These are phyloP conservation scores for Aphanomyces euteiches DNA, from an alignment of 352 stramenopile genomes.

Conservation along the genomic window DNA sequence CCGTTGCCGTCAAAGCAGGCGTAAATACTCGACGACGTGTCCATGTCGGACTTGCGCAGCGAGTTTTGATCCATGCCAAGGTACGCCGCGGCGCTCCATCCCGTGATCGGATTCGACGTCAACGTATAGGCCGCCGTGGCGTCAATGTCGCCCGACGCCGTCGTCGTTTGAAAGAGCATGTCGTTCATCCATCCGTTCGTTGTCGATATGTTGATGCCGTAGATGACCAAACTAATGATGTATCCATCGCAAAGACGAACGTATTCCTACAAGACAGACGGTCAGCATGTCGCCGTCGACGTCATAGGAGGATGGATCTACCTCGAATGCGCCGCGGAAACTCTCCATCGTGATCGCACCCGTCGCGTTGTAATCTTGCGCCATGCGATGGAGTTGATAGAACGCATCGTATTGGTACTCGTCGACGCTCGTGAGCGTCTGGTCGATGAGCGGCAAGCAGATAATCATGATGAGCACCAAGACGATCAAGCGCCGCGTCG, in stretches of 20 bases:
- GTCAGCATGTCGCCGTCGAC: conserved; percentile 44
- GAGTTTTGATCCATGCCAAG: conserved; percentile 39
- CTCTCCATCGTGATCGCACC: conserved; percentile 47
- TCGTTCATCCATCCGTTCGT: conserved; percentile 54
- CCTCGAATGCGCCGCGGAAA: conserved; percentile 53
- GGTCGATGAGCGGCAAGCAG: conserved; percentile 76
- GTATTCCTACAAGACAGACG: conserved; percentile 63
- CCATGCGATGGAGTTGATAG: conserved; percentile 74
- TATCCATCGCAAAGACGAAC: conserved; percentile 67
- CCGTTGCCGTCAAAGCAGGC: conserved; percentile 51
- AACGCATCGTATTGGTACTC: conserved; percentile 76
- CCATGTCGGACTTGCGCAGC: conserved; percentile 54
- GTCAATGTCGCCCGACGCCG: conserved; percentile 50
- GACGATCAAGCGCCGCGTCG: conserved; percentile 89
- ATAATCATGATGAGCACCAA: conserved; percentile 87
- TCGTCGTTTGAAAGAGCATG: conserved; percentile 49
- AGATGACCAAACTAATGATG: conserved; percentile 59
- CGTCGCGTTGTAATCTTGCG: conserved; percentile 74
- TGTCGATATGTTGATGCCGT: conserved; percentile 42
- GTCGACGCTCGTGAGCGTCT: conserved; percentile 63
- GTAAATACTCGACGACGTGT: conserved; percentile 58
- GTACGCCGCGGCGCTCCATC: conserved; percentile 54
- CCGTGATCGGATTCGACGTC: conserved; percentile 60
- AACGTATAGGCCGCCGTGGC: conserved; percentile 41
- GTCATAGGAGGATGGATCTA: conserved; percentile 60